Base-by-base conservation (phyloP, 2,329 filamentous ascomycete species). In the Neurospora sp. region DNA sequence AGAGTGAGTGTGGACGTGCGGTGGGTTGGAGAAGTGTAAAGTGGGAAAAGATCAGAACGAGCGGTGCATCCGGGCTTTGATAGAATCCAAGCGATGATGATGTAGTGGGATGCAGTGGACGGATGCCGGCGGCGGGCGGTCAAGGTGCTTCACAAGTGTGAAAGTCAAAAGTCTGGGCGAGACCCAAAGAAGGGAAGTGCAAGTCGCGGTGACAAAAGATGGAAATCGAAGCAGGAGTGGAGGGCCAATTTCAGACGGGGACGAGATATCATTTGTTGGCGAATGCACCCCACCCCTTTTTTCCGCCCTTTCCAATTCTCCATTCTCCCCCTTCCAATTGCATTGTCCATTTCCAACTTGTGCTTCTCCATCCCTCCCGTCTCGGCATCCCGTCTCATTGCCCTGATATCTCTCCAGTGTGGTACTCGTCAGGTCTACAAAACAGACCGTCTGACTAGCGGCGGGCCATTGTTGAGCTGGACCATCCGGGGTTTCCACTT, bases 21-120 rank as follows among this genome's bases (percentile, higher is more conserved):
- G 52, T 62, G 52, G 52, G 52, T 62, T 62, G 12, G 52, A 17
- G 6, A 62, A 62, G 28, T 36, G 12, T 8, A 36, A 33, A 62
- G 6, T 2, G 23, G 52, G 8, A 62, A 62, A 62, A 10, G 6
- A 33, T 33, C 52, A 62, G 52, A 74, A 75, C 72, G 74, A 75
- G 74, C 67, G 72, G 57, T 71, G 71, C 73, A 71, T 71, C 69
- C 52, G 71, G 69, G 74, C 28, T 62, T 74, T 65, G 69, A 71
- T 62, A 36, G 23, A 33, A 36, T 62, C 52, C 33, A 62, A 62
- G 28, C 69, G 67, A 67, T 66, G 66, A 72, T 73, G 74, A 73
- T 75, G 73, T 71, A 69, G 74, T 73, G 68, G 69, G 68, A 66
- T 57, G 67, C 67, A 68, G 68, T 68, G 38, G 69, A 67, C 39